Evolutionary conservation across 2,329 filamentous ascomycete species (phyloP), one percentile per base, ranked within the genome.

Genomic region (Samsoniella hepiali): DNA sequence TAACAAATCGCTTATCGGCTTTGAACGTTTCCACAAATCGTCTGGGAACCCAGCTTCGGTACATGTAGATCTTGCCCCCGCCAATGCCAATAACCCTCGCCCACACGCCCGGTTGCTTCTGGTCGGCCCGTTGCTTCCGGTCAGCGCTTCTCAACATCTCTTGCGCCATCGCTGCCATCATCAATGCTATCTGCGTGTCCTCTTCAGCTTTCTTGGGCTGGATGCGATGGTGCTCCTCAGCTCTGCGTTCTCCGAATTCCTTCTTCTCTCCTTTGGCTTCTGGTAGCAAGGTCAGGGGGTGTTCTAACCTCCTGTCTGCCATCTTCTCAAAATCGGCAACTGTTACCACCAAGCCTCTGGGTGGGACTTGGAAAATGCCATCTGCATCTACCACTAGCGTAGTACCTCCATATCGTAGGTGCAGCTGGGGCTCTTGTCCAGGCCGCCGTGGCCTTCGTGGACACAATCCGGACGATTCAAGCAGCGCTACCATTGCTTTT

Each of bases 141-240:
- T 36, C 17, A 53, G 31, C 50, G 17, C 50, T 38, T n/a, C 50
- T 54, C 34, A 54, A 54, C 34, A 54, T 54, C 50, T 54, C 50
- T 27, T 54, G 50, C 50, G 17, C 50, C 50, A 54, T 54, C 32
- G 50, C 50, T 38, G 6, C 50, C 50, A 54, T 38, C 22, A 54
- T 54, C 50, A 54, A 54, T 54, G 50, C 50, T 38, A 54, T 38
- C 38, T 54, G 50, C 50, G 32, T 13, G 50, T 54, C 50, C 34
- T 54, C 50, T 54, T 54, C 50, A 17, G n/a, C 9, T 54, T 54
- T 54, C 8, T 38, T 38, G 50, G 50, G 50, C 50, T 54, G 38
- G 34, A 54, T 54, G 50, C 50, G 50, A 13, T 10, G 50, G 31
- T 54, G 32, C 50, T 54, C 50, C 34, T 54, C 32, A 22, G 50